Percentiles rank a stretch among this genome's conserved stretches.
Evolutionary conservation across 768 basidiomycete species (phyloP).

Genomic region (Trametes elegans): DNA sequence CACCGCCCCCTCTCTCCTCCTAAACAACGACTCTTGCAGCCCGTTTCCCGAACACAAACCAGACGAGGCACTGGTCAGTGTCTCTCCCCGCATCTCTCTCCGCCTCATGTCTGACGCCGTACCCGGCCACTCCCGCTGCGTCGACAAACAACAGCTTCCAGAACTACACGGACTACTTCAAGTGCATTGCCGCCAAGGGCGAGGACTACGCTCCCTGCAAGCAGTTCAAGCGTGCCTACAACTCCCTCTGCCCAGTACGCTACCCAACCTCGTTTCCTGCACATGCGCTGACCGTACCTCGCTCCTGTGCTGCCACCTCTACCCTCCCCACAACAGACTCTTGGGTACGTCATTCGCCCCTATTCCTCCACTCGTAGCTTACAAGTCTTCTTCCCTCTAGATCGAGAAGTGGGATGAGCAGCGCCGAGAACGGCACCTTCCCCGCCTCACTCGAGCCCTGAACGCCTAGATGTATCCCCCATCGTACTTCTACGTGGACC

Average conservation of each 20-base stretch:
- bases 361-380: not conserved
- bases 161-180: slow-evolving; percentile 99
- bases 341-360: slow-evolving; percentile 60
- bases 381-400: slow-evolving; percentile 37
- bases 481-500: not conserved
- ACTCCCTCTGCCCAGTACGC: slow-evolving; percentile 96
- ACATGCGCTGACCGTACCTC: not conserved
- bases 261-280: slow-evolving; percentile 21
- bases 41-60: slow-evolving; percentile 89
- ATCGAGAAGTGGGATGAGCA: slow-evolving; percentile 92
- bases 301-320: no score
- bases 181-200: slow-evolving; percentile 94
- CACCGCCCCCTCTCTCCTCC: slow-evolving; percentile 11
- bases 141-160: slow-evolving; percentile 58
- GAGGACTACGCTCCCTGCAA: slow-evolving; percentile 99
- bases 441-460: slow-evolving; percentile 85
- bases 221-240: slow-evolving; percentile 95
- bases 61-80: slow-evolving; percentile 91
- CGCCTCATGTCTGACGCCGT: not conserved
- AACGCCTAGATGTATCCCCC: slow-evolving; percentile 20
- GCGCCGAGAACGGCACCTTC: slow-evolving; percentile 89
- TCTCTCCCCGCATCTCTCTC: not conserved
- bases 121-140: not conserved
- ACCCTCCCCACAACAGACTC: slow-evolving; percentile 59
- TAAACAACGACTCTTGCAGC: slow-evolving; percentile 49